phyloP scores from a whole-genome alignment of 2,329 filamentous ascomycete genomes.

The Aurifilum marmelostoma region DNA sequence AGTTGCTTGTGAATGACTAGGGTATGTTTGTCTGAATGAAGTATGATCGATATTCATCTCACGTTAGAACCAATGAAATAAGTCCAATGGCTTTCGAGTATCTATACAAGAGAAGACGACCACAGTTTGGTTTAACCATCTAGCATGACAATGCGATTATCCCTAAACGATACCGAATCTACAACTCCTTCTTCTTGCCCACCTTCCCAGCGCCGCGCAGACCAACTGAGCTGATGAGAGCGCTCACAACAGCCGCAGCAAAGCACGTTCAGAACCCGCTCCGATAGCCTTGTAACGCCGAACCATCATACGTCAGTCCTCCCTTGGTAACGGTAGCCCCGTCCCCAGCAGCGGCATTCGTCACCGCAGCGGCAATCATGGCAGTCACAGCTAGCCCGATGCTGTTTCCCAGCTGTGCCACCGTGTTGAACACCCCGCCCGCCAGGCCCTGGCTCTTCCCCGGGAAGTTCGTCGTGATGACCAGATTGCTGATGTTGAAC shows the following conservation, averaged over 20 bases:
- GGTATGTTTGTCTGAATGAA: too few species aligned
- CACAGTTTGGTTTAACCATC: background rate
- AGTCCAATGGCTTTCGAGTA: too few species aligned
- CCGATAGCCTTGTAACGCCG: conserved; percentile 53
- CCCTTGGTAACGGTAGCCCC: conserved; percentile 19
- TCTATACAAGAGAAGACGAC: background rate
- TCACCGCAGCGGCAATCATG: conserved; percentile 50
- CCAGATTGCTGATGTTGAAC: conserved; percentile 57
- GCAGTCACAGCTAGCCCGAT: conserved; percentile 55
- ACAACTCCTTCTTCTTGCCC: conserved; percentile 8
- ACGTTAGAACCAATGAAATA: too few species aligned
- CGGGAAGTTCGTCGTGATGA: conserved; percentile 58
- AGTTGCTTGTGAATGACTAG: too few species aligned
- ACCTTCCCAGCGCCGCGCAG: background rate
- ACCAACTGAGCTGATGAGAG: conserved; percentile 10
- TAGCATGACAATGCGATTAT: background rate
- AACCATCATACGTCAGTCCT: conserved; percentile 31
- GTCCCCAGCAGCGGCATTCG: conserved; percentile 41
- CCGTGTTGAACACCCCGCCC: conserved; percentile 63
- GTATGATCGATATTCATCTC: too few species aligned
- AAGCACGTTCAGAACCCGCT: conserved; percentile 58
- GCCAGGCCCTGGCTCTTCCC: conserved; percentile 58
- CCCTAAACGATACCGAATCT: too few species aligned
- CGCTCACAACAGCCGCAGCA: conserved; percentile 44
- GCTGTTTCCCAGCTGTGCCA: conserved; percentile 59